These are phyloP conservation scores for Leavenworthia alabamica DNA, from an alignment of 345 rosid species.

Conservation along the genomic window DNA sequence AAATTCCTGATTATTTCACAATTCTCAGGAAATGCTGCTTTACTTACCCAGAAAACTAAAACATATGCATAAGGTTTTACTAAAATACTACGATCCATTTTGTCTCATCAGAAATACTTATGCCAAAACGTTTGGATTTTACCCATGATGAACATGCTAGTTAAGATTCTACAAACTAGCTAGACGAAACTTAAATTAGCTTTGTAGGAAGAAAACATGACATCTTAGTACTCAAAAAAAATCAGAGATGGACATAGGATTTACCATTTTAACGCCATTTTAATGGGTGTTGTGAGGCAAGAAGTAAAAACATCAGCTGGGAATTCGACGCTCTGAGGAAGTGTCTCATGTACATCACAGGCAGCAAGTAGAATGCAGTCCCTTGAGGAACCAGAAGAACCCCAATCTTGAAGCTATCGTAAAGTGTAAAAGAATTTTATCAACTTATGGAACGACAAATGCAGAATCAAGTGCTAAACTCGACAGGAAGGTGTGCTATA, in stretches of 20 bases:
- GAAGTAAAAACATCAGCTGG: constrained; percentile 99
- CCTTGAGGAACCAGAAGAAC: constrained; percentile 50
- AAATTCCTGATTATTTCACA: background rate
- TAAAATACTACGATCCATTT: background rate
- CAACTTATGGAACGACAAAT: constrained; percentile 1
- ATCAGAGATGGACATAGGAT: constrained; percentile 16
- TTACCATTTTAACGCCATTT: constrained; percentile 98
- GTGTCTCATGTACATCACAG: constrained; percentile 98
- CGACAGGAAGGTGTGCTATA: background rate
- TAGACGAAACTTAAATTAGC: background rate
- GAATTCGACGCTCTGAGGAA: constrained; percentile 95
- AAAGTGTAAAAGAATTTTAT: constrained; percentile 16
- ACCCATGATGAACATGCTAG: constrained; percentile 4
- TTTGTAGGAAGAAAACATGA: background rate
- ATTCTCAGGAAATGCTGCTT: background rate
- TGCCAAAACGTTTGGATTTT: background rate
- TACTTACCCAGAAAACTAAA: background rate
- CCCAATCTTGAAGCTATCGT: constrained; percentile 72
- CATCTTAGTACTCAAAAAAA: constrained; percentile 7
- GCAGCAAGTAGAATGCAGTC: constrained; percentile 99
- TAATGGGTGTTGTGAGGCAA: constrained; percentile 96
- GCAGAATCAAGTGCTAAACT: constrained; percentile 15
- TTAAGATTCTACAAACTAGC: constrained; percentile 10
- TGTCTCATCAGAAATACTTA: constrained; percentile 9
- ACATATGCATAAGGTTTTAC: constrained; percentile 1